Evolutionary conservation across 352 stramenopile genomes (phyloP), one percentile per base, ranked within the genome.

Genomic region (Pilasporangium apinafurcum): DNA sequence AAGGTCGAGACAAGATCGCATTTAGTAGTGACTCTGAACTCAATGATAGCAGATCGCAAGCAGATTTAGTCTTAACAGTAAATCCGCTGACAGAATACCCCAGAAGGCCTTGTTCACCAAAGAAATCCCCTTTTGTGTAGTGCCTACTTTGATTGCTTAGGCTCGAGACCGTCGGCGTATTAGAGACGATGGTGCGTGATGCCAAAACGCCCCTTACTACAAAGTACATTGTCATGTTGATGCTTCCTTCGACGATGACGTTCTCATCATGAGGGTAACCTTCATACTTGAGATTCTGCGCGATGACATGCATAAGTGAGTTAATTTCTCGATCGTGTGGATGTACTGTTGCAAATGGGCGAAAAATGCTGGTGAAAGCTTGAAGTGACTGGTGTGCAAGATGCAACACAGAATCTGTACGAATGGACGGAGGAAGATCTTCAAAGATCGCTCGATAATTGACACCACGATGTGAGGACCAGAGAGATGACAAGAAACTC

Each of bases 161-260:
- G n/a, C n/a, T n/a, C n/a, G n/a, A n/a, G n/a, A n/a, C n/a, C n/a
- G n/a, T n/a, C n/a, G n/a, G n/a, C n/a, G n/a, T n/a, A n/a, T n/a
- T n/a, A n/a, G n/a, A n/a, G n/a, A n/a, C n/a, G n/a, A n/a, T n/a
- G n/a, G n/a, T n/a, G n/a, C n/a, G n/a, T n/a, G n/a, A n/a, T n/a
- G n/a, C n/a, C n/a, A n/a, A n/a, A n/a, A n/a, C n/a, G n/a, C 75
- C 75, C 34, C 57, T 56, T 0, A 81, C 67, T n/a, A 88, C 69
- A 31, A 88, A 83, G 33, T 79, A 84, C 75, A 88, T 85, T 22
- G 59, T 51, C 28, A 75, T 81, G 22, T 69, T 60, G 24, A 88
- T 78, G 30, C 55, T 81, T 2, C 69, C 75, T 65, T 88, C 72
- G 0, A 83, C 65, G 2, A 88, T 17, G 12, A 84, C 72, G 9